phyloP scores from a whole-genome alignment of 139 green algal species.

The Tetradesmus obliquus region DNA sequence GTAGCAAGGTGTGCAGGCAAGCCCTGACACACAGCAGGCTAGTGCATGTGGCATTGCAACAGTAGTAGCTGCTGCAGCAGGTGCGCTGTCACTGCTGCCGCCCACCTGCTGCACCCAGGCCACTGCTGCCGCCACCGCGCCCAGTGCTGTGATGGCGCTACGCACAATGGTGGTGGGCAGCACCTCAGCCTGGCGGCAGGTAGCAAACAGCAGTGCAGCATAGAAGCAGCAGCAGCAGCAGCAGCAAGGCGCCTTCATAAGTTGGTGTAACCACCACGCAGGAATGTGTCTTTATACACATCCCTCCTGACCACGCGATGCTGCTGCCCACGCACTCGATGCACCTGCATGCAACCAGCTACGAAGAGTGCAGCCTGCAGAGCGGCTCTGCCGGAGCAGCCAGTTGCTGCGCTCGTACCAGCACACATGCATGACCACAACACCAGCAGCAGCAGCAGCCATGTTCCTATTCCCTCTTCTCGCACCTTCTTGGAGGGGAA shows the following conservation, averaged over 20 bases:
- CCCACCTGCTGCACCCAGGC: not conserved
- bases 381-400: not conserved
- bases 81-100: not conserved
- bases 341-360: not conserved
- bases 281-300: too few relatives aligned
- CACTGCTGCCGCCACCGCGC: constrained; percentile 10
- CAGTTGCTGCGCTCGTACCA: too few relatives aligned
- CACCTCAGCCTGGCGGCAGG: not conserved
- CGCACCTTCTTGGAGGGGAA: not conserved
- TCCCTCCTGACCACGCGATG: not conserved
- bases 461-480: too few relatives aligned
- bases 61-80: not conserved
- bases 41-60: not conserved
- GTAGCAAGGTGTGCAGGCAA: not conserved
- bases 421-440: too few relatives aligned
- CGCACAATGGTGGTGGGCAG: constrained; percentile 24
- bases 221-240: not conserved
- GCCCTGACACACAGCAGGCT: too few relatives aligned
- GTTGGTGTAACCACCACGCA: too few relatives aligned
- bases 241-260: not conserved
- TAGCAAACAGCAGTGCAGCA: not conserved
- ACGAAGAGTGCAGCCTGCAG: not conserved
- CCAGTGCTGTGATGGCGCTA: constrained; percentile 11
- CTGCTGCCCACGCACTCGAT: not conserved
- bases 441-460: not conserved